Evolutionary conservation across 768 basidiomycete species (phyloP), one percentile per base, ranked within the genome.

Genomic region (Amanita rubescens): DNA sequence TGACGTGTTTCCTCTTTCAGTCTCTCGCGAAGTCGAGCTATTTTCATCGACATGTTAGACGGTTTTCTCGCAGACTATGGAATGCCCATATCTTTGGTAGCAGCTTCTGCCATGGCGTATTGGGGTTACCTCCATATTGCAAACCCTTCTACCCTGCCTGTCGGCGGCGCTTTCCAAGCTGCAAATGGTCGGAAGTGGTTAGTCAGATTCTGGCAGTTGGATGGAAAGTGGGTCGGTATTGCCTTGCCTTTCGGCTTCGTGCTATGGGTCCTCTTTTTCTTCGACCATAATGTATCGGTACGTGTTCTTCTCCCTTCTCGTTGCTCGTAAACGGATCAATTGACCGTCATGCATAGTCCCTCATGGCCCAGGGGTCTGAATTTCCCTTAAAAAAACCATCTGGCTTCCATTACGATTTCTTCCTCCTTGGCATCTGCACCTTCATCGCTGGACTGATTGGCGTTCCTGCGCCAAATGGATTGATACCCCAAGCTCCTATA

Each of bases 201-300:
- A 0, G 89, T 96, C 10, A 77, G 65, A 27, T 96, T 95, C 63
- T 96, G 93, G 94, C 70, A 92, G 57, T 72, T 96, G 2, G 85
- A 88, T 17, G 84, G 78, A 0, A 90, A 90, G 69, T 96, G 91
- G 88, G 85, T 94, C 3, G 90, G 85, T 10, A 84, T 91, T 25
- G 90, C 93, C 0, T 72, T 94, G 39, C 94, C 93, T 0, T 96
- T 96, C 61, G 94, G 94, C 2, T 67, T 94, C 38, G 73, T 93
- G 19, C 73, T 98, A 5, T 96, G 90, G 82, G 79, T 95, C 20
- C 70, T 96, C 41, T 95, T 97, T 71, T 94, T 94, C 74, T 96
- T 96, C 59, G 93, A 97, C 58, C 90, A 94, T 59, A 94, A 94
- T 60, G 90, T 94, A 50, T 94, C 91, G 44, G 90, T 90, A 65